These are phyloP conservation scores for Fusarium verrucosum DNA, from an alignment of 2,329 filamentous ascomycete genomes.

Conservation along the genomic window DNA sequence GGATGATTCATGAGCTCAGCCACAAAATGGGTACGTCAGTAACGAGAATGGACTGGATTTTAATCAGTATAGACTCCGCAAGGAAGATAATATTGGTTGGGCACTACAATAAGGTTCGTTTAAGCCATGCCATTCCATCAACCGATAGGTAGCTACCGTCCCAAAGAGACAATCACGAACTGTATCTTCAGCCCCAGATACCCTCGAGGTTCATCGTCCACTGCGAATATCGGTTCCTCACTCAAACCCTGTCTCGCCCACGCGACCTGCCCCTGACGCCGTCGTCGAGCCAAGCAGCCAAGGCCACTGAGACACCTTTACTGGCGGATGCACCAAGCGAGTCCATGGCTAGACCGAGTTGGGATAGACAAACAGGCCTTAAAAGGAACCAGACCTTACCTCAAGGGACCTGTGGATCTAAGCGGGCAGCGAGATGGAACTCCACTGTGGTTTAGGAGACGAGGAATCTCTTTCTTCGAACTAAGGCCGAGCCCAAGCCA, in stretches of 20 bases:
- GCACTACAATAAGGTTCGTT: background rate
- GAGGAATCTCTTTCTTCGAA: constrained; percentile 20
- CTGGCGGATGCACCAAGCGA: constrained; percentile 29
- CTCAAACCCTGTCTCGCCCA: constrained; percentile 37
- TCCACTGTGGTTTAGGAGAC: constrained; percentile 37
- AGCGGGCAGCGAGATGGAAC: constrained; percentile 28
- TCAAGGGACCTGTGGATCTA: constrained; percentile 29
- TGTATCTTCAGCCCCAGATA: constrained; percentile 4
- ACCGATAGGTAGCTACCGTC: background rate
- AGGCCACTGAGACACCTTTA: constrained; percentile 35
- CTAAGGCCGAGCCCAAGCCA: constrained; percentile 17
- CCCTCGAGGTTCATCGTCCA: constrained; percentile 1
- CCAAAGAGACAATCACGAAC: background rate
- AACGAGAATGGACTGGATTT: background rate
- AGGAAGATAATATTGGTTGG: background rate
- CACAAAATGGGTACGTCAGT: too few relatives aligned
- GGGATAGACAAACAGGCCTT: constrained; percentile 14
- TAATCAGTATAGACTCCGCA: background rate
- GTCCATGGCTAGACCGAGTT: constrained; percentile 28
- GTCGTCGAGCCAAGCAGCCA: constrained; percentile 31
- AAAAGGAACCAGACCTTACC: constrained; percentile 21
- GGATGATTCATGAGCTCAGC: background rate
- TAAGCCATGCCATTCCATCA: background rate
- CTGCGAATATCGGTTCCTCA: constrained; percentile 13
- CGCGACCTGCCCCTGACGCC: constrained; percentile 39